Base-by-base conservation (phyloP, 108 stramenopile species). In the Phaeodactylum tricornutum region DNA sequence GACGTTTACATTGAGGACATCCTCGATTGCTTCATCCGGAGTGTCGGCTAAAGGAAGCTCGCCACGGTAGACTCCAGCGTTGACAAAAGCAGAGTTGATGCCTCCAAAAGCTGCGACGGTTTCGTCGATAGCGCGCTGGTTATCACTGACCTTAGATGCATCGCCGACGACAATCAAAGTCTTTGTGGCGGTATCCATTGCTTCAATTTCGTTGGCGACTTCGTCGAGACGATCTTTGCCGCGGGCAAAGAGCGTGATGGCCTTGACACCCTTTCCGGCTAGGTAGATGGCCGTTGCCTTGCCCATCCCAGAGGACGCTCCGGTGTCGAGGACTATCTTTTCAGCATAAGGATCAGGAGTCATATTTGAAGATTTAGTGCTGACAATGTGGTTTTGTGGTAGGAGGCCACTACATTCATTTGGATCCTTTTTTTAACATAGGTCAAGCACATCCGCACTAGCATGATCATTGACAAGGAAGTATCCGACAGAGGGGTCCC, bases 161-260 rank as follows among this genome's bases (percentile, higher is more conserved):
- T 50, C 34, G 29, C 49, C 49, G 4, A 17, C 34, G 4, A 50
- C 49, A 26, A 50, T 33, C 33, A 50, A 26, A 19, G 49, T 50
- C 34, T 50, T 4, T 6, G 27, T 26, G 22, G n/a, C 3, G 5
- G 45, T 22, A 27, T 26, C 23, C 20, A 14, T 20, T 46, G 4
- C 9, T 7, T 46, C 27, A 26, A 46, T 46, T 46, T 46, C 45
- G 7, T 46, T 46, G n/a, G 21, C 49, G 34, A 15, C 15, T 6
- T 8, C 49, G 6, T 50, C 33, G 20, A 50, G 23, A 9, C 8
- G 11, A 3, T 50, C 49, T 20, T 50, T 40, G 34, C 49, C 31
- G 17, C 49, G 49, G 5, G 49, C 19, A 50, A 46, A 46, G 17
- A 46, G 20, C 7, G 45, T 46, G 4, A 46, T 23, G 17, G 45